These are phyloP conservation scores for Paspalum vaginatum DNA, from an alignment of 176 grass and related monocot genomes.

Conservation along the genomic window DNA sequence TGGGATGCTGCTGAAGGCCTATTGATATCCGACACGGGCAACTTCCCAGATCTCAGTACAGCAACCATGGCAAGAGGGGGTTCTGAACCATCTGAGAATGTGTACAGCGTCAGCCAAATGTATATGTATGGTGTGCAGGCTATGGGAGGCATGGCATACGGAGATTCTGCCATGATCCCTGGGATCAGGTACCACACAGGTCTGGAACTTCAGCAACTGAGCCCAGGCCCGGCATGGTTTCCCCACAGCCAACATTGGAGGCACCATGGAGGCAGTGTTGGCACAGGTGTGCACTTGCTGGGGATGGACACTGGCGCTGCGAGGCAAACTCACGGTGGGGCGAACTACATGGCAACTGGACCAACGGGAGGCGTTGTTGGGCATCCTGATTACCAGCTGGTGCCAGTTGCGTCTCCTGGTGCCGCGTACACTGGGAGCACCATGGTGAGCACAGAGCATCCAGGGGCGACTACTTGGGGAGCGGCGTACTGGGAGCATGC, in stretches of 20 bases:
- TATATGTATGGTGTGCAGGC: neutral
- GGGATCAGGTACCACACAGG: neutral
- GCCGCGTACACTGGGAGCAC: neutral
- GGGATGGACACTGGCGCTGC: neutral
- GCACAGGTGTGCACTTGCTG: constrained; percentile 26
- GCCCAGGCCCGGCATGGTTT: neutral
- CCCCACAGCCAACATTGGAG: neutral
- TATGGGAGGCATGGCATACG: neutral
- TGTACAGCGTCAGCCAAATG: neutral
- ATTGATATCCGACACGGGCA: constrained; percentile 1
- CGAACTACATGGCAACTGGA: too few species aligned
- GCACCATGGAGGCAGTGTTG: constrained; percentile 32
- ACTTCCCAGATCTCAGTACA: neutral
- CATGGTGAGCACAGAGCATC: neutral
- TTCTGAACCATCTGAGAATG: neutral
- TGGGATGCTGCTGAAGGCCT: neutral
- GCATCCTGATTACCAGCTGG: constrained; percentile 24
- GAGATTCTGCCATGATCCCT: neutral
- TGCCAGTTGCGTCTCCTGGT: constrained; percentile 14
- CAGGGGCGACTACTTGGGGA: neutral
- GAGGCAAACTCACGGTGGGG: neutral
- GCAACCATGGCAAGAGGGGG: neutral
- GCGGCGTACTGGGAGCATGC: neutral
- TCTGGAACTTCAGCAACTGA: neutral
- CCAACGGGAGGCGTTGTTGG: neutral